phyloP scores from a whole-genome alignment of 495 filamentous ascomycete species.

The Entonaema liquescens region DNA sequence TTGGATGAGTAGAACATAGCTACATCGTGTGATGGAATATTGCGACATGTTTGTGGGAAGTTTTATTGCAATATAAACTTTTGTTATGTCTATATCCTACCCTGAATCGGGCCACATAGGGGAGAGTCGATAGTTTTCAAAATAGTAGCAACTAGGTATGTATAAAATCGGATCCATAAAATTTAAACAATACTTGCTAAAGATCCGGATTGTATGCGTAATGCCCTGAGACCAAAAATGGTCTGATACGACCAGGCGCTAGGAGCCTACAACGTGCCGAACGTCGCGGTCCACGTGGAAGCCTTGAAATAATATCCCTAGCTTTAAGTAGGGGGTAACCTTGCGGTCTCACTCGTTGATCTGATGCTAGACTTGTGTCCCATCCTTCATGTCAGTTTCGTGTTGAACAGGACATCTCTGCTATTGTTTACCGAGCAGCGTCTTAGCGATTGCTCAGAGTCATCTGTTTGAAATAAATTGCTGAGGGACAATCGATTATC shows the following conservation, averaged over 20 bases:
- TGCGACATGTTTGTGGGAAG: neutral
- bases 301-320: neutral
- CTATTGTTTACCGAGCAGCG: too few species aligned
- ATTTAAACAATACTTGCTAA: constrained; percentile 9
- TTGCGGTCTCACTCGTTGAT: neutral
- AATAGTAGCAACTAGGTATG: neutral
- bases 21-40: too few species aligned
- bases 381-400: neutral
- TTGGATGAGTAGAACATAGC: too few species aligned
- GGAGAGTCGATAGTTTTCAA: constrained; percentile 13
- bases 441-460: neutral
- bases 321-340: neutral
- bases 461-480: neutral
- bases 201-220: neutral
- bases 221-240: constrained; percentile 6
- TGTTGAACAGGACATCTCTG: too few species aligned
- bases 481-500: neutral
- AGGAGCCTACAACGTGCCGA: constrained; percentile 15
- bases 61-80: too few species aligned
- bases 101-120: neutral
- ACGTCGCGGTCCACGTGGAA: constrained; percentile 24
- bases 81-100: neutral
- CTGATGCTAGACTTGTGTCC: neutral
- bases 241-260: constrained; percentile 11
- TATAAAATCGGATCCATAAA: constrained; percentile 4